Conservation (phyloP, 2,329 filamentous ascomycete genomes). For the Fusarium piperis region DNA sequence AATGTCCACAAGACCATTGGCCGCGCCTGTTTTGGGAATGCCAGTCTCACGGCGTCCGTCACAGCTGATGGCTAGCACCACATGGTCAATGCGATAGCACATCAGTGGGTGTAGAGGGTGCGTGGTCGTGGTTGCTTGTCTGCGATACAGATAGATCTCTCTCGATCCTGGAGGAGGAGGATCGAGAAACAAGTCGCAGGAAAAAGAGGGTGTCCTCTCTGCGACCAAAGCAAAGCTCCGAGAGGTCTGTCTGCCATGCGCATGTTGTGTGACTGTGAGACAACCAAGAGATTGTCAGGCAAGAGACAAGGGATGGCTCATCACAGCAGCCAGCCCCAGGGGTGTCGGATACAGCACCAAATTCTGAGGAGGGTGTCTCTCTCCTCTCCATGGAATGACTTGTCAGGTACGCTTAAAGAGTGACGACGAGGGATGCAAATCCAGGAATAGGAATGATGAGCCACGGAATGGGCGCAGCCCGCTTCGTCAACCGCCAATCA, state of each 20-base stretch:
- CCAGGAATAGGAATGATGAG: conserved; percentile 5
- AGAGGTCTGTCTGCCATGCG: background rate
- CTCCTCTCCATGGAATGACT: background rate
- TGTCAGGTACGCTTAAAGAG: background rate
- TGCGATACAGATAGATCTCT: background rate
- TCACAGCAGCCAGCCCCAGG: background rate
- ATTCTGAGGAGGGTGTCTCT: background rate
- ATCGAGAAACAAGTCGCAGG: background rate
- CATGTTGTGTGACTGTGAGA: background rate
- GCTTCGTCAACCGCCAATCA: background rate
- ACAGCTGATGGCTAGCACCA: background rate
- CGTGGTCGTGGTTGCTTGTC: background rate
- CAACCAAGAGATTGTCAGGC: background rate
- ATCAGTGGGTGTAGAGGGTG: background rate
- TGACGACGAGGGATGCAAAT: background rate
- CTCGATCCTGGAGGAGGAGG: background rate
- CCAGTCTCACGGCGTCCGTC: background rate
- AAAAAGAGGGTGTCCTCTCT: background rate
- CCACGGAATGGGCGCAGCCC: background rate
- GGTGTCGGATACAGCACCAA: background rate
- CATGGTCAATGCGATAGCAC: background rate
- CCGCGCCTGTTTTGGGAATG: background rate
- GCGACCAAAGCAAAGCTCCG: background rate
- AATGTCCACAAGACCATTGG: background rate
- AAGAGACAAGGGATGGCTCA: background rate